Evolutionary conservation across 306 rosid species (phyloP).

Genomic region (Casuarina equisetifolia): DNA sequence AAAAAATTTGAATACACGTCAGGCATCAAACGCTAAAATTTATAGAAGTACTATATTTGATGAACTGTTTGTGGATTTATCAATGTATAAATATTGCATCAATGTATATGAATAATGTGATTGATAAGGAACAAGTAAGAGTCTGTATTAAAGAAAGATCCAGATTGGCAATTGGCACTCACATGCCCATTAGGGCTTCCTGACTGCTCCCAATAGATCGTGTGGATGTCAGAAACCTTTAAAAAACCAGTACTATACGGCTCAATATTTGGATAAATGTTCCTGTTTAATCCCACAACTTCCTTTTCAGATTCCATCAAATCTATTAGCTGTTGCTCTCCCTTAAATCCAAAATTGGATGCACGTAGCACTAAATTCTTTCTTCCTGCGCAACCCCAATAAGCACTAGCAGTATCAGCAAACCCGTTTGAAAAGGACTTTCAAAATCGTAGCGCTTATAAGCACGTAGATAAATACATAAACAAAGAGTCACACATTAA

Average conservation of each 20-base stretch:
- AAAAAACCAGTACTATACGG: constrained; percentile 63
- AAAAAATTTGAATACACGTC: not conserved
- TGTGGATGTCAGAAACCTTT: constrained; percentile 79
- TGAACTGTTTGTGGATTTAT: not conserved
- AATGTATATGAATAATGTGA: constrained; percentile 2
- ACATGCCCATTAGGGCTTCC: constrained; percentile 88
- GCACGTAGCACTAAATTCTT: constrained; percentile 33
- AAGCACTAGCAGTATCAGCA: constrained; percentile 25
- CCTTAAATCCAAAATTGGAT: constrained; percentile 38
- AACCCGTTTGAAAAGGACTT: not conserved
- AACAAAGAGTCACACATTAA: not conserved
- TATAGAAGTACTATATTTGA: not conserved
- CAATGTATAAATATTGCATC: not conserved
- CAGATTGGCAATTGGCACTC: constrained; percentile 36
- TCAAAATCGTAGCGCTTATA: not conserved
- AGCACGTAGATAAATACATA: not conserved
- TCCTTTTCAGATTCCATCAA: constrained; percentile 63
- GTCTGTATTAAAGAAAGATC: not conserved
- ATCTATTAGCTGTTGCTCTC: constrained; percentile 28
- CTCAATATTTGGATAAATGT: constrained; percentile 61
- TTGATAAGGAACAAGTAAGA: not conserved
- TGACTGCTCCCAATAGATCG: constrained; percentile 91
- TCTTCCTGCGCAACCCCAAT: constrained; percentile 39
- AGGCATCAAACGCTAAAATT: not conserved
- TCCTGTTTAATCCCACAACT: constrained; percentile 39